phyloP scores from a whole-genome alignment of 1,284 basidiomycete species.

The Heliocybe sulcata region DNA sequence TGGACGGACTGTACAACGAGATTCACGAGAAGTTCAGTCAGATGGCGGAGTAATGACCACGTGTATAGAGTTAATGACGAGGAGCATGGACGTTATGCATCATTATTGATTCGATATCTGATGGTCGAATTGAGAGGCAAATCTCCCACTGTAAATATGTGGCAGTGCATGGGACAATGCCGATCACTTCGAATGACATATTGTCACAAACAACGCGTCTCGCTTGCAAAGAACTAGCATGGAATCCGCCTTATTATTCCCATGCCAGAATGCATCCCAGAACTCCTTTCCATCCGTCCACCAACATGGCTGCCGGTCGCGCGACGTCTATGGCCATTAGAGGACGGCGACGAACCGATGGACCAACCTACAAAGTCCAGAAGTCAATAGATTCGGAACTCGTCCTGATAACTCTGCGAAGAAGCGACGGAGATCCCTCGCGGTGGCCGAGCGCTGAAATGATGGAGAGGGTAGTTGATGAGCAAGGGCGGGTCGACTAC shows the following conservation, averaged over 20 bases:
- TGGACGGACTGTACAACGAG: slow-evolving; percentile 74
- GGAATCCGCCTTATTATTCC: too few relatives aligned
- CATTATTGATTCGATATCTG: too few relatives aligned
- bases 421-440: background rate
- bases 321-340: too few relatives aligned
- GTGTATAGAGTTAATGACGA: background rate
- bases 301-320: too few relatives aligned
- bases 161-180: background rate
- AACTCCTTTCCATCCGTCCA: too few relatives aligned
- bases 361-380: background rate
- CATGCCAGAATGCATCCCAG: too few relatives aligned
- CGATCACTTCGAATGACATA: too few relatives aligned
- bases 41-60: slow-evolving; percentile 58
- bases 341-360: too few relatives aligned
- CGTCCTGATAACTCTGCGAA: background rate
- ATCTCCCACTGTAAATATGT: too few relatives aligned
- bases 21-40: slow-evolving; percentile 89
- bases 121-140: too few relatives aligned
- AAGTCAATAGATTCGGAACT: background rate
- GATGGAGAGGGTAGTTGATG: background rate
- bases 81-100: background rate
- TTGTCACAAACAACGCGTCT: too few relatives aligned
- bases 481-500: slow-evolving; percentile 13
- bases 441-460: background rate
- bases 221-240: too few relatives aligned